These are phyloP conservation scores for Alopecurus myosuroides DNA, from an alignment of 176 grass and related monocot genomes.

Conservation along the genomic window DNA sequence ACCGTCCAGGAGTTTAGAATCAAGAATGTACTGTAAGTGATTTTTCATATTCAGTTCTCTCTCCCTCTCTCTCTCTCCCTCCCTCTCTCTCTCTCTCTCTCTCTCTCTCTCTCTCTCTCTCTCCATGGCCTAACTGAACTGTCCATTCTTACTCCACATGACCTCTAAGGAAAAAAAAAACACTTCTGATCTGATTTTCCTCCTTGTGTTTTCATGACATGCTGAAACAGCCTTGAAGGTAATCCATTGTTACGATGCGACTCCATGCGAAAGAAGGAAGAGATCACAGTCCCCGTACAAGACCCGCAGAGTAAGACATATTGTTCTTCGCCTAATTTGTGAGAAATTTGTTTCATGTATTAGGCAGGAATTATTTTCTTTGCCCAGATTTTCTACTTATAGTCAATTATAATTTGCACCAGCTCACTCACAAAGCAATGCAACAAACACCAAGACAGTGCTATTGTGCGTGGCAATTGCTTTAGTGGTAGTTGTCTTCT, in stretches of 20 bases:
- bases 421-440: constrained; percentile 23
- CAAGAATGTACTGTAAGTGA: constrained; percentile 31
- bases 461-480: constrained; percentile 18
- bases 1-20: constrained; percentile 22
- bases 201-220: constrained; percentile 4
- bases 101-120: no score
- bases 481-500: constrained; percentile 15
- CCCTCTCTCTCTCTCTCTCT: no score
- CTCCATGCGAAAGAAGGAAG: background rate
- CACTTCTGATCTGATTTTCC: background rate
- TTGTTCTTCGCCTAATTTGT: background rate
- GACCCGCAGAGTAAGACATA: background rate
- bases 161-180: background rate
- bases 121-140: background rate
- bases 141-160: background rate
- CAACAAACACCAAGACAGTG: constrained; percentile 11
- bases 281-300: constrained; percentile 5
- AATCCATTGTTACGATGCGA: constrained; percentile 55
- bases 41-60: no score
- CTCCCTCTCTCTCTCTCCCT: no score
- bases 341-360: background rate
- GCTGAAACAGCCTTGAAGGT: constrained; percentile 43
- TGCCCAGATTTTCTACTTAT: background rate
- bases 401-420: constrained; percentile 11
- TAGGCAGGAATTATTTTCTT: background rate